Evolutionary conservation across 768 basidiomycete genomes (phyloP), one percentile per base, ranked within the genome.

Genomic region (Pisolithus tinctorius): DNA sequence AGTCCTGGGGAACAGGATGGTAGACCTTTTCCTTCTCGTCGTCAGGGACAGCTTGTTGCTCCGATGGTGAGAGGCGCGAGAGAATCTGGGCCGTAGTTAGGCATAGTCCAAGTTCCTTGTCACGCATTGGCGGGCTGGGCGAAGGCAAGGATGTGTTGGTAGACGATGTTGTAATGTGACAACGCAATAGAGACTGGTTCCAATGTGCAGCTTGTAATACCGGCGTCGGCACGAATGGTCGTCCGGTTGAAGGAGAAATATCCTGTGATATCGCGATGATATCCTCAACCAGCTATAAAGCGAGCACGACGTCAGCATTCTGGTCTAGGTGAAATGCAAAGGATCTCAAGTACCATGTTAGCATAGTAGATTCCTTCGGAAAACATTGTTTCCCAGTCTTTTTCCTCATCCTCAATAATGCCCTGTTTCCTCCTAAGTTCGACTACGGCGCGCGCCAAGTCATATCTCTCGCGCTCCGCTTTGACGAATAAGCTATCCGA

Each of bases 401-500:
- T 65, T 63, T 95, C 92, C 61, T 93, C 89, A 0, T 74, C 75
- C 6, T 75, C 71, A 36, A 77, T 55, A 39, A 80, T 68, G 14
- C 80, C 81, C 27, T 72, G 68, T 36, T 71, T 71, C 55, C 86
- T 71, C 50, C 90, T 74, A 52, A 94, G 60, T 61, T 94, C 90
- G 0, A 92, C 80, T 4, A 93, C 79, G 11, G 80, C 68, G 45
- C 81, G 76, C 4, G 91, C 89, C 63, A 92, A 74, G 31, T 82
- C 77, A 63, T 94, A 97, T 55, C 93, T 72, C 55, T 86, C 87
- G 50, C 79, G 77, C 67, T 96, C 93, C 27, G 79, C 81, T 55
- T 70, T 77, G 45, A 93, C 77, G 64, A 93, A 96, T 47, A 95
- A 75, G 6, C 81, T 77, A 62, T 97, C 88, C 0, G 86, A 83